Percentiles rank a stretch among this genome's conserved stretches.
phyloP scores from a whole-genome alignment of 108 stramenopile species.

The Bacterosira constricta region DNA sequence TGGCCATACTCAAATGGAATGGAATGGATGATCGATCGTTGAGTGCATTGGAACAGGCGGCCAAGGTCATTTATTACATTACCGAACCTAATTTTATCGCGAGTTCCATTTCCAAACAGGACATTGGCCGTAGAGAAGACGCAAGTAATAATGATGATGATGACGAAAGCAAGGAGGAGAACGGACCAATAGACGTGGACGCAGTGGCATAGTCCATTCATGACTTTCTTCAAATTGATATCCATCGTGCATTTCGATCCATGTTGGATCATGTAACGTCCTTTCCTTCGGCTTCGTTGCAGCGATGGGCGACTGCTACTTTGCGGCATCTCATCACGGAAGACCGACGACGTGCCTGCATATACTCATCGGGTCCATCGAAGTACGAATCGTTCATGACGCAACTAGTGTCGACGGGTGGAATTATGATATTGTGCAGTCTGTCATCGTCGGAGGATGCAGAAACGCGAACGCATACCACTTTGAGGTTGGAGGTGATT shows the following conservation, averaged over 20 bases:
- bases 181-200: conserved; percentile 14
- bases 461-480: conserved; percentile 81
- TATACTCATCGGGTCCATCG: conserved; percentile 48
- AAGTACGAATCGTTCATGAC: conserved; percentile 71
- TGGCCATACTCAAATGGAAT: conserved; percentile 71
- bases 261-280: conserved; percentile 76
- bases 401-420: conserved; percentile 68
- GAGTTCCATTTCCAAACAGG: conserved; percentile 18
- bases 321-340: conserved; percentile 69
- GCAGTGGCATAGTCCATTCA: background rate
- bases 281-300: conserved; percentile 68
- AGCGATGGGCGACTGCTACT: conserved; percentile 79
- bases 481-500: conserved; percentile 65
- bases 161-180: conserved; percentile 5
- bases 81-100: conserved; percentile 64
- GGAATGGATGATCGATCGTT: conserved; percentile 69
- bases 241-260: conserved; percentile 62
- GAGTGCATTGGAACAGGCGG: conserved; percentile 79
- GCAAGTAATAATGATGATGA: conserved; percentile 1
- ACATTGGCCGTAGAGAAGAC: background rate
- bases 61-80: conserved; percentile 72
- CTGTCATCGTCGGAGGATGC: conserved; percentile 73
- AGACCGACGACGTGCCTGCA: conserved; percentile 73
- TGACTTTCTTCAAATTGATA: conserved; percentile 59
- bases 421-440: conserved; percentile 80